Evolutionary conservation across 1,284 basidiomycete species (phyloP).

Genomic region (Neolentinus lepideus): DNA sequence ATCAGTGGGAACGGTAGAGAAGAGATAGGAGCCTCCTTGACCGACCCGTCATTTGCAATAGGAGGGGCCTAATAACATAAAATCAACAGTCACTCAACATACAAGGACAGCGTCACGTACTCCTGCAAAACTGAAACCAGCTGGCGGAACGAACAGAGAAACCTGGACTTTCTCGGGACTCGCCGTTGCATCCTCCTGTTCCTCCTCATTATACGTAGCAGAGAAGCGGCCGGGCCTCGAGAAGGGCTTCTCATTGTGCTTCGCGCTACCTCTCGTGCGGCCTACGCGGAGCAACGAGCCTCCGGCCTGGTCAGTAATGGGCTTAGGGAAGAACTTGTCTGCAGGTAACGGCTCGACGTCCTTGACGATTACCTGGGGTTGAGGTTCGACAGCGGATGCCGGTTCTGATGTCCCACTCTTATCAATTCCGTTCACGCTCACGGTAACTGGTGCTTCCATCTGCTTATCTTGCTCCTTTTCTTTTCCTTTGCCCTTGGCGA

Average conservation of each 20-base stretch:
- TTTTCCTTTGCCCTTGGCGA: background rate
- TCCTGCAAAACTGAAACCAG: conserved; percentile 60
- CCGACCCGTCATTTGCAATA: conserved; percentile 23
- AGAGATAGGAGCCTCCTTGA: conserved; percentile 58
- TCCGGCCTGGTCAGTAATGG: conserved; percentile 17
- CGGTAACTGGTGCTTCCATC: conserved; percentile 19
- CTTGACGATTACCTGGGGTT: conserved; percentile 15
- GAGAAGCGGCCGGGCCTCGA: conserved; percentile 42
- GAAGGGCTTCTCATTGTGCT: conserved; percentile 43
- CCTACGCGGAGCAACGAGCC: conserved; percentile 60
- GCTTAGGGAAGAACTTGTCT: conserved; percentile 10
- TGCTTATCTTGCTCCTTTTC: conserved; percentile 29
- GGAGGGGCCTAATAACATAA: conserved; percentile 14
- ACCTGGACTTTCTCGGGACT: conserved; percentile 19
- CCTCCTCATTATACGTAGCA: conserved; percentile 58
- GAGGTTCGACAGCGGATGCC: conserved; percentile 18
- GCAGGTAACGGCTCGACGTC: conserved; percentile 13
- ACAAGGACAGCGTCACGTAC: conserved; percentile 29
- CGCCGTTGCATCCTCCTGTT: conserved; percentile 36
- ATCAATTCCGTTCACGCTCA: no score
- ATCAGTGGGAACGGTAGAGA: conserved; percentile 61
- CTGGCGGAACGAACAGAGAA: conserved; percentile 53
- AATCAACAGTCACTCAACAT: conserved; percentile 2
- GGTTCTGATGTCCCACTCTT: background rate
- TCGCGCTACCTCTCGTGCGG: conserved; percentile 43